Base-by-base conservation (phyloP, 108 stramenopile genomes). In the Bacterosira constricta region DNA sequence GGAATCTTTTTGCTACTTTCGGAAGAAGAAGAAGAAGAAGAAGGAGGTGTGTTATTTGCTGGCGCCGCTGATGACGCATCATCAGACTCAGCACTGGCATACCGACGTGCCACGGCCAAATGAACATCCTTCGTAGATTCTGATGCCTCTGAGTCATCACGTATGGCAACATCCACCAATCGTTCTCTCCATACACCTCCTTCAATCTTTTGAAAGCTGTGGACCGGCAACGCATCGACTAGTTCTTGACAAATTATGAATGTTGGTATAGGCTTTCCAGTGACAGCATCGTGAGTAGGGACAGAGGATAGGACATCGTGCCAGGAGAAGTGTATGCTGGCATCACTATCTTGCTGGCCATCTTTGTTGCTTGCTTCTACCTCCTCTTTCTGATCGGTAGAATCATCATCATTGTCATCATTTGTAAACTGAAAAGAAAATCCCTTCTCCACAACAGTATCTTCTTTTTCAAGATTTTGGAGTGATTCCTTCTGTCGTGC, bases 151-250 rank as follows among this genome's bases (percentile, higher is more conserved):
- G 71, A 69, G 10, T 72, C 75, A 35, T 79, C 83, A 31, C 78
- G 75, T 5, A 85, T 54, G 15, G 90, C 88, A 47, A 97, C 78
- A 77, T 98, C 97, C 8, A 99, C 90, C 74, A 98, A 65, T 41
- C 94, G 81, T 83, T 99, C 98, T 68, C 97, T 82, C 98, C 98
- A 99, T 31, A 60, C 61, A 15, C 96, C 95, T 9, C 94, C 74
- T 46, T 79, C 81, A 8, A 90, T 88, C 71, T 86, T 88, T 81
- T 93, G 86, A 73, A 99, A 98, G 46, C 85, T 85, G 73, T 99
- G 96, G 13, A 97, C 86, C 15, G 98, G 97, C 8, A 99, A 79
- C 13, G 97, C 97, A 75, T 99, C 97, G 38, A 98, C 44, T 42
- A 99, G 87, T 59, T 99, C 98, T 77, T 99, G 98, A 34, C 88